Conservation (phyloP, 805 yeast genomes). For the Starmerella geochares region DNA sequence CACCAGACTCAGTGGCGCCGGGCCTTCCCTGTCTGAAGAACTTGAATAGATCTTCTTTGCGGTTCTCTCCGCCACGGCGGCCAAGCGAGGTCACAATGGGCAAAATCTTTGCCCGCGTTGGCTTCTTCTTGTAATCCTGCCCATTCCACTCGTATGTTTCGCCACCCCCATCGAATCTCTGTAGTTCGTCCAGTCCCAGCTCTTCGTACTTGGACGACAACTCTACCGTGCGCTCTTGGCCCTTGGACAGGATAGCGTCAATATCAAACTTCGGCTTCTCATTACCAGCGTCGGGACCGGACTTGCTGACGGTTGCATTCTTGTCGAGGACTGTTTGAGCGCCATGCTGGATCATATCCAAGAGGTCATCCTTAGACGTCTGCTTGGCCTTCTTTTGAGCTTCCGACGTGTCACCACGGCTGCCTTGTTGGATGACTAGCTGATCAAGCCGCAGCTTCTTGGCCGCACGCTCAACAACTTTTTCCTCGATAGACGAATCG, state of each 20-base stretch:
- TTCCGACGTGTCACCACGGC: constrained; percentile 35
- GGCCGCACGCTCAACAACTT: constrained; percentile 90
- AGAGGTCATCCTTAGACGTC: constrained; percentile 60
- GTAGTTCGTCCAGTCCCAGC: constrained; percentile 85
- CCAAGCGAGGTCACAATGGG: constrained; percentile 21
- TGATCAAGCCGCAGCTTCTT: constrained; percentile 88
- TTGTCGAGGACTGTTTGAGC: constrained; percentile 76
- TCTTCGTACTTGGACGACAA: constrained; percentile 74
- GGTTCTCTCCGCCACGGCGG: constrained; percentile 23
- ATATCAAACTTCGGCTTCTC: constrained; percentile 42
- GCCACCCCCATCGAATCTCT: constrained; percentile 70
- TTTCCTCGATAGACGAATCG: constrained; percentile 92
- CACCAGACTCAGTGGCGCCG: constrained; percentile 1
- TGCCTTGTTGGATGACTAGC: constrained; percentile 88
- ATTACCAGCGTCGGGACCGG: neutral
- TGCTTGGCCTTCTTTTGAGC: constrained; percentile 37
- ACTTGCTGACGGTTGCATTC: constrained; percentile 16
- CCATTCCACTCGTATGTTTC: constrained; percentile 98
- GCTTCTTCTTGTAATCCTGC: constrained; percentile 55
- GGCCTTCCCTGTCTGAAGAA: constrained; percentile 21
- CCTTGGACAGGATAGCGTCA: constrained; percentile 68
- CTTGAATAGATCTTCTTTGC: constrained; percentile 20
- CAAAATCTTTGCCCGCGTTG: constrained; percentile 31
- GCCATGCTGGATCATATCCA: constrained; percentile 95
- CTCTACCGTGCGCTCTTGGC: constrained; percentile 69